Conservation (phyloP, 345 rosid genomes). For the Noccaea caerulescens region DNA sequence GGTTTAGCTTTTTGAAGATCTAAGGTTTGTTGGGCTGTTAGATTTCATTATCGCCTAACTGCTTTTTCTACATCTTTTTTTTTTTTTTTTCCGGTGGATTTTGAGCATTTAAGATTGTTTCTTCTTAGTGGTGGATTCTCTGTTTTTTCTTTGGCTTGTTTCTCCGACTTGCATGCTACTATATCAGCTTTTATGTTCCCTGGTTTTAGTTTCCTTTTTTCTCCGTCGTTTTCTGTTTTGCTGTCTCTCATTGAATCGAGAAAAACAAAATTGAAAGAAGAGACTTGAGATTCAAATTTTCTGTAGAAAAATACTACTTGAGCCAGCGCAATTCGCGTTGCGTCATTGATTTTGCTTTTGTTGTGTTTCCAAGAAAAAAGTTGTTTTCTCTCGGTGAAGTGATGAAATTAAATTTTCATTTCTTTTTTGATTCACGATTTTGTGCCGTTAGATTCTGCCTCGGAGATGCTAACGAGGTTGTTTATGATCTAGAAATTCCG, state of each 20-base stretch:
- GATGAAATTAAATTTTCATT: neutral
- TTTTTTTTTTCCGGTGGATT: neutral
- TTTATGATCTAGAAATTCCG: slow-evolving; percentile 34
- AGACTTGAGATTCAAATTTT: neutral
- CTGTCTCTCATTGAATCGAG: slow-evolving; percentile 40
- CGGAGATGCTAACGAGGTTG: slow-evolving; percentile 44
- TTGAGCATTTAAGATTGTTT: neutral
- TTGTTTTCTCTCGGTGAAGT: slow-evolving; percentile 36
- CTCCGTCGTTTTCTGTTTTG: slow-evolving; percentile 42
- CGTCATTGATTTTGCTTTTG: slow-evolving; percentile 22
- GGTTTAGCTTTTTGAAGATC: neutral
- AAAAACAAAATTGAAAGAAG: neutral
- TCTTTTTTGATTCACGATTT: slow-evolving; percentile 9
- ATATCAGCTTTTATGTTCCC: neutral
- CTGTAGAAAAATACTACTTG: neutral
- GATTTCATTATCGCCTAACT: neutral
- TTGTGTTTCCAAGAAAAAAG: slow-evolving; percentile 34
- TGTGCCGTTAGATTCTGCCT: slow-evolving; percentile 41
- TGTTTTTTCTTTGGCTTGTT: slow-evolving; percentile 2
- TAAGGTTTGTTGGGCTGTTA: slow-evolving; percentile 27
- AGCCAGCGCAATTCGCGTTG: slow-evolving; percentile 6
- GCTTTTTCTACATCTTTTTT: neutral
- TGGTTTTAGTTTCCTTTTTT: neutral
- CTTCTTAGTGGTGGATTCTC: neutral
- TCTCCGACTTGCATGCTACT: slow-evolving; percentile 29